Base-by-base conservation (phyloP, 306 rosid species). In the Citrullus mucosospermus region DNA sequence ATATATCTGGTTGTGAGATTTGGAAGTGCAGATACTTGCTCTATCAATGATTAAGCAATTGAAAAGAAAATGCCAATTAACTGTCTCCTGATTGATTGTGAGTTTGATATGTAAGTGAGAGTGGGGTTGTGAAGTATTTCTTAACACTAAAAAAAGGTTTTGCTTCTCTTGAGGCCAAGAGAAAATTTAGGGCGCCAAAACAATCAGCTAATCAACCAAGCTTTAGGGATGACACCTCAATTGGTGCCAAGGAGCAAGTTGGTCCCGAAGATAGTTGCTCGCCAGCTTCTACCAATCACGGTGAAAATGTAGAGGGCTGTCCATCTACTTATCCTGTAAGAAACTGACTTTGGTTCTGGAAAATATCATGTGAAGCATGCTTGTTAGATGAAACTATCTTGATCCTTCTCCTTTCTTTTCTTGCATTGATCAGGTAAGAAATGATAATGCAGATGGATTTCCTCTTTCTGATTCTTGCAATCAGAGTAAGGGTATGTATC, bases 161-260 rank as follows among this genome's bases (percentile, higher is more conserved):
- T 92, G 97, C 97, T 77, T 91, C 99, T 66, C 90, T 91, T 76
- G 99, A 95, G 85, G 97, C 96, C 44, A 95, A 90, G 85, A 88
- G 93, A 83, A 88, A 95, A 25, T 95, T 92, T 84, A 86, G 83
- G 82, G 96, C 91, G 20, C 99, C 99, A n/a, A 86, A 90, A 79
- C 58, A 55, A 22, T 92, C 96, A 68, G 93, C 97, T 68, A 83
- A 85, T 72, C 80, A 83, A 70, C 85, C 85, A 57, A 86, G 78
- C 80, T 76, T 85, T 63, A 55, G 66, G 60, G 80, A 85, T 66
- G 80, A 78, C 77, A 80, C 89, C 81, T 83, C 88, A 75, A 72
- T 44, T 70, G 76, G 83, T 84, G 85, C 86, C 66, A 68, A 43
- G 59, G 91, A 84, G 63, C 63, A 57, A 7, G 80, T 74, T 71